Conservation (phyloP, 768 basidiomycete genomes). For the Collybiopsis luxurians region DNA sequence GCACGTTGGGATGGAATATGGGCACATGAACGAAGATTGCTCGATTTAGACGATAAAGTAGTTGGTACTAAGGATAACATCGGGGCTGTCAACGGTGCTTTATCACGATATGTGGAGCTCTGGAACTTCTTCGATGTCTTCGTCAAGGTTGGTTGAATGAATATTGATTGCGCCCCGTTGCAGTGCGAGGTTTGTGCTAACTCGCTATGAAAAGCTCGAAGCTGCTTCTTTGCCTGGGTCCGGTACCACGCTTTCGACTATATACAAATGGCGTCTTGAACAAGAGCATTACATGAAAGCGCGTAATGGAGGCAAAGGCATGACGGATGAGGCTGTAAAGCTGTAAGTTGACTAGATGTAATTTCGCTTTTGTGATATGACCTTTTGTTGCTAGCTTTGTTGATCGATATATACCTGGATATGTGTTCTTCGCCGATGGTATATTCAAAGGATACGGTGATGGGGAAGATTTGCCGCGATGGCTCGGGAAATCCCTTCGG, state of each 20-base stretch:
- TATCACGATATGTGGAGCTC: constrained; percentile 59
- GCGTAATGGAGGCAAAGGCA: constrained; percentile 79
- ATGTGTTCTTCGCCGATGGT: constrained; percentile 79
- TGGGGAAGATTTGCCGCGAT: constrained; percentile 20
- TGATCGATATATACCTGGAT: constrained; percentile 92
- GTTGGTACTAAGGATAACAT: constrained; percentile 52
- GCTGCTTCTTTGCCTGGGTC: constrained; percentile 22
- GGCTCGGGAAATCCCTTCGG: constrained; percentile 50
- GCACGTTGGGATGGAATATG: constrained; percentile 49
- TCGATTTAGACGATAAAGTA: constrained; percentile 33
- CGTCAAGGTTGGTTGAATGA: constrained; percentile 64
- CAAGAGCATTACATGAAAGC: constrained; percentile 92
- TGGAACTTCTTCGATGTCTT: constrained; percentile 75
- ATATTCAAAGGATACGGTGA: constrained; percentile 24
- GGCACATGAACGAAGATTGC: constrained; percentile 32
- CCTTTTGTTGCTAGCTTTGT: constrained; percentile 57
- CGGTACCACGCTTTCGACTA: constrained; percentile 41
- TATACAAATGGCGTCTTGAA: constrained; percentile 87
- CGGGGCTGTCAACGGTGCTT: constrained; percentile 56
- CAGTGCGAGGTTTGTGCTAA: not conserved
- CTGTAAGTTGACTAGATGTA: constrained; percentile 32
- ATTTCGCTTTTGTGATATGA: constrained; percentile 6
- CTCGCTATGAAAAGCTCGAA: constrained; percentile 22
- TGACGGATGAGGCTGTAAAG: constrained; percentile 77
- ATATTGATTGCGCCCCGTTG: not conserved